A percentile compares a stretch with the other conserved stretches of the same genome.
These are phyloP conservation scores for Leersia perrieri DNA, from an alignment of 176 grass and related monocot species.

Conservation along the genomic window DNA sequence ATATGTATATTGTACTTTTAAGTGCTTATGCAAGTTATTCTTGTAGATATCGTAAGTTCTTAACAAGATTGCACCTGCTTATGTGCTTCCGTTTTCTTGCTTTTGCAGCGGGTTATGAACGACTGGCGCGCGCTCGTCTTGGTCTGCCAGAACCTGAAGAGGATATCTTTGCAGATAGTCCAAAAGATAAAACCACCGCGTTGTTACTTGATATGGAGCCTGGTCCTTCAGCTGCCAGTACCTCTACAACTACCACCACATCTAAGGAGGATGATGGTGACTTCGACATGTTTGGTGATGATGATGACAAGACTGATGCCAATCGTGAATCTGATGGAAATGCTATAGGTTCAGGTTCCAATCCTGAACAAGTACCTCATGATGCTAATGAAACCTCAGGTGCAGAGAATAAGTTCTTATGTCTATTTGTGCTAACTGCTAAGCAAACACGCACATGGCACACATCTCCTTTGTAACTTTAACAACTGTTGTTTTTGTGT, in stretches of 20 bases:
- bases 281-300: conserved; percentile 85
- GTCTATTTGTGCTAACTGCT: background rate
- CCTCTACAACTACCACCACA: conserved; percentile 33
- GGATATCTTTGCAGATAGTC: conserved; percentile 48
- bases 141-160: conserved; percentile 48
- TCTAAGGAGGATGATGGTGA: conserved; percentile 52
- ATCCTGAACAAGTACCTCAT: conserved; percentile 30
- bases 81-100: background rate
- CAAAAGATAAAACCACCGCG: conserved; percentile 38
- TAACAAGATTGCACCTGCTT: background rate
- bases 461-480: background rate
- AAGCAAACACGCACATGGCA: background rate
- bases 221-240: conserved; percentile 47
- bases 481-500: background rate
- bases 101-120: conserved; percentile 84
- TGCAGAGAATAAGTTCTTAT: conserved; percentile 25
- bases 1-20: background rate
- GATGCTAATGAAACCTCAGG: conserved; percentile 36
- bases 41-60: too few relatives aligned
- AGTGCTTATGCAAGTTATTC: background rate
- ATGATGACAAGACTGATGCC: conserved; percentile 57
- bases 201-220: conserved; percentile 54
- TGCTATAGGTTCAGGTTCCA: conserved; percentile 31
- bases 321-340: conserved; percentile 41
- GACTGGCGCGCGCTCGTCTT: conserved; percentile 56